Evolutionary conservation across 2,329 filamentous ascomycete species (phyloP).

Genomic region (Pseudogymnoascus sp.): DNA sequence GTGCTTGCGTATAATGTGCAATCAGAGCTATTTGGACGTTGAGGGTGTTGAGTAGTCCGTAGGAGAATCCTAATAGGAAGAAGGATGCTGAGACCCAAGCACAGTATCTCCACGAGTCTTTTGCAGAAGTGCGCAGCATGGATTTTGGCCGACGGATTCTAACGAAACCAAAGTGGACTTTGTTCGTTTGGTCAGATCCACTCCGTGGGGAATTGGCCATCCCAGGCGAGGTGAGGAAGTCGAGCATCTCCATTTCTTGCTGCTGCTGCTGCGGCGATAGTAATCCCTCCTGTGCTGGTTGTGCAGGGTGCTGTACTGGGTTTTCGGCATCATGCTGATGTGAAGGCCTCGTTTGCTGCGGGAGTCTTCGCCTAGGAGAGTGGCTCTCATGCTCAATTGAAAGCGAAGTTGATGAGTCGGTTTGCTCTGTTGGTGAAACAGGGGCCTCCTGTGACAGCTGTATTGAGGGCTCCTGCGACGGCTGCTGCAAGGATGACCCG

Average conservation of each 20-base stretch:
- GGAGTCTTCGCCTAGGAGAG: neutral
- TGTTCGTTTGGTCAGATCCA: conserved; percentile 19
- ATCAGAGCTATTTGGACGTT: conserved; percentile 64
- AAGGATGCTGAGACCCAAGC: conserved; percentile 70
- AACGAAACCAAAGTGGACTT: conserved; percentile 65
- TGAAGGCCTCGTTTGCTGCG: neutral
- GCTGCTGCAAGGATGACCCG: neutral
- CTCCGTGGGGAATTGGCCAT: neutral
- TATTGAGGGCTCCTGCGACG: neutral
- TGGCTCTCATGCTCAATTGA: neutral
- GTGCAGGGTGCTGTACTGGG: neutral
- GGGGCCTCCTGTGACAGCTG: neutral
- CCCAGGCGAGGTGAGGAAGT: conserved; percentile 24
- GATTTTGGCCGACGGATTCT: conserved; percentile 60
- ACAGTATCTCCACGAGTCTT: conserved; percentile 62
- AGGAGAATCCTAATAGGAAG: conserved; percentile 80
- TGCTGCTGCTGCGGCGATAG: conserved; percentile 12
- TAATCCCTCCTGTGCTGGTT: neutral
- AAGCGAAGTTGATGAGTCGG: neutral
- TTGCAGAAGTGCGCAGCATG: conserved; percentile 55
- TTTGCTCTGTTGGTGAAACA: neutral
- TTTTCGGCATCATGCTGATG: neutral
- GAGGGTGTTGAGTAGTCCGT: conserved; percentile 74
- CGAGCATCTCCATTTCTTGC: conserved; percentile 21
- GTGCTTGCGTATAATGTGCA: conserved; percentile 44